A percentile compares a stretch with the other conserved stretches of the same genome.
phyloP scores from a whole-genome alignment of 1,284 basidiomycete genomes.

The Cutaneotrichosporon daszewskae region DNA sequence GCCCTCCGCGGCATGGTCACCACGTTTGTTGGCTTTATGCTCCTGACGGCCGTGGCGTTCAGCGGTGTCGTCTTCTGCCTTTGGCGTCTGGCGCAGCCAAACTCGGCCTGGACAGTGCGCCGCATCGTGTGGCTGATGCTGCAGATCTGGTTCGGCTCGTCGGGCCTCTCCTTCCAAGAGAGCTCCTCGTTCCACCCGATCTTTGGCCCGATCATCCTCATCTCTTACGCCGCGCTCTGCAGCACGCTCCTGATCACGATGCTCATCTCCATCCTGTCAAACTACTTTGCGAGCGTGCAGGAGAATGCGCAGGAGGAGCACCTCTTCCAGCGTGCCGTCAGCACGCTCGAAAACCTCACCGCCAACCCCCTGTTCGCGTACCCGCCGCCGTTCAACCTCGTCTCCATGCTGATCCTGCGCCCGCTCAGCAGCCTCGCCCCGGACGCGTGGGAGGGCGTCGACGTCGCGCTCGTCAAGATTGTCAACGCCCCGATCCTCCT shows the following conservation, averaged over 20 bases:
- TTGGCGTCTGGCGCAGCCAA: conserved; percentile 64
- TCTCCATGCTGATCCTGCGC: conserved; percentile 67
- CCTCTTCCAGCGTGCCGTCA: conserved; percentile 78
- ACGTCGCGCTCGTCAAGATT: conserved; percentile 74
- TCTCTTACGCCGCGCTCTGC: conserved; percentile 59
- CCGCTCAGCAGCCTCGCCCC: conserved; percentile 69
- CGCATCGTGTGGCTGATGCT: conserved; percentile 58
- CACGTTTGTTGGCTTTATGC: conserved; percentile 78
- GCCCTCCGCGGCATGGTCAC: conserved; percentile 58
- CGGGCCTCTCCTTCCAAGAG: not conserved
- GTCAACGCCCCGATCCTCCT: conserved; percentile 78
- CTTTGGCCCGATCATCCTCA: conserved; percentile 75
- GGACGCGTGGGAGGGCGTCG: conserved; percentile 56
- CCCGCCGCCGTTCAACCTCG: conserved; percentile 59
- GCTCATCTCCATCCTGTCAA: conserved; percentile 77
- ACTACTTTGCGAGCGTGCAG: conserved; percentile 75
- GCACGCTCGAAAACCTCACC: conserved; percentile 84
- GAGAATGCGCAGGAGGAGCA: conserved; percentile 79
- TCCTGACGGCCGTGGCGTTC: conserved; percentile 62
- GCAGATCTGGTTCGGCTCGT: conserved; percentile 18
- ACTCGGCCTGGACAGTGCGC: conserved; percentile 25
- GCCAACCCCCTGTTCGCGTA: conserved; percentile 86
- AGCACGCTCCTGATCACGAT: conserved; percentile 54
- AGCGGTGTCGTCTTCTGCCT: conserved; percentile 79
- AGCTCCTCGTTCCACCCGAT: conserved; percentile 61